Evolutionary conservation across 1,284 basidiomycete genomes (phyloP).

Genomic region (Coniferiporia weirii): DNA sequence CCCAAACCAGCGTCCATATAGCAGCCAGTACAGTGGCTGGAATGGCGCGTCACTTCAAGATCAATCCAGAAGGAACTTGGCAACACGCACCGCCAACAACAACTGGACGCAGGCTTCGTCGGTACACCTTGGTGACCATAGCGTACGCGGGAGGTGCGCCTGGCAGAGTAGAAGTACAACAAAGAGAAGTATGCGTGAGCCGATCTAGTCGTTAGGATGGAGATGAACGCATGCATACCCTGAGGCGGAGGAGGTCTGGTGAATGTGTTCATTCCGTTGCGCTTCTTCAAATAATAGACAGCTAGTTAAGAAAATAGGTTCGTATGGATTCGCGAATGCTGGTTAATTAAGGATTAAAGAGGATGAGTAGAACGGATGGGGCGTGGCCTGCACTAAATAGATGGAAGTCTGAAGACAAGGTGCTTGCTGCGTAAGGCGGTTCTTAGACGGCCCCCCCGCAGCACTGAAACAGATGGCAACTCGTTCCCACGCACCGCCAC

Average conservation of each 20-base stretch:
- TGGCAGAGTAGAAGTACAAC: constrained; percentile 22
- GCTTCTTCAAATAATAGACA: neutral
- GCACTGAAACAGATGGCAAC: neutral
- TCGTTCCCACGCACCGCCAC: neutral
- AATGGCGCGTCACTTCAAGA: neutral
- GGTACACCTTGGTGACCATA: constrained; percentile 51
- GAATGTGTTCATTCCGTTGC: constrained; percentile 1
- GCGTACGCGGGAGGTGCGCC: constrained; percentile 54
- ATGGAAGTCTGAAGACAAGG: neutral
- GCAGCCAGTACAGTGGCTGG: constrained; percentile 44
- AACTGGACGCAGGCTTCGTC: constrained; percentile 50
- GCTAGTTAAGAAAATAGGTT: neutral
- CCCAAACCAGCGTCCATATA: constrained; percentile 61
- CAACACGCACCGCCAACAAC: constrained; percentile 47
- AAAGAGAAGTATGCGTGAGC: neutral
- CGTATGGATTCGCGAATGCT: neutral
- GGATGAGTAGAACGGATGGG: neutral
- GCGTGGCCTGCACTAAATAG: constrained; percentile 4
- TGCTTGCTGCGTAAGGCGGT: constrained; percentile 1
- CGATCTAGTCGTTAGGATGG: neutral
- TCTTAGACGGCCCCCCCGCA: too few relatives aligned
- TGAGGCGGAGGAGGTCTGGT: constrained; percentile 18
- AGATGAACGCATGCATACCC: constrained; percentile 4
- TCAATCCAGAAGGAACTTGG: neutral
- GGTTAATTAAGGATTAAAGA: neutral